phyloP scores from a whole-genome alignment of 2,329 filamentous ascomycete genomes.

The Aspergillus transmontanensis region DNA sequence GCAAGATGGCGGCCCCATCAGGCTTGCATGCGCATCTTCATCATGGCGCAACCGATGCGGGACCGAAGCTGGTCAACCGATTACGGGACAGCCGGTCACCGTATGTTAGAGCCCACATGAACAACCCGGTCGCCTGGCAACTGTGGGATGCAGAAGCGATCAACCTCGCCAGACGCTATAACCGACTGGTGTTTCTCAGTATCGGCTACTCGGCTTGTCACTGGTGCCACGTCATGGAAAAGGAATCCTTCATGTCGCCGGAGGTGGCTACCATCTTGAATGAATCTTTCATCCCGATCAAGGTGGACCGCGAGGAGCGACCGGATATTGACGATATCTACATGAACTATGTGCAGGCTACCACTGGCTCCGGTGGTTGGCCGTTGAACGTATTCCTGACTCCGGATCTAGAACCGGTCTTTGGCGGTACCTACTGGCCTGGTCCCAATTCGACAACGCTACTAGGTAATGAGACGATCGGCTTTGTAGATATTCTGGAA shows the following conservation, averaged over 20 bases:
- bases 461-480: constrained; percentile 62
- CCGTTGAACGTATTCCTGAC: constrained; percentile 96
- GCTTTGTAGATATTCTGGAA: constrained; percentile 79
- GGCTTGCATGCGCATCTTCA: constrained; percentile 31
- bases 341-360: constrained; percentile 97
- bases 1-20: constrained; percentile 31
- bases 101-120: constrained; percentile 70
- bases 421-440: constrained; percentile 95
- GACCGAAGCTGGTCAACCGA: constrained; percentile 54
- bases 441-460: constrained; percentile 65
- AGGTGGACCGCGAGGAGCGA: constrained; percentile 90
- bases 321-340: constrained; percentile 95
- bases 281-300: constrained; percentile 83
- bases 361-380: constrained; percentile 88
- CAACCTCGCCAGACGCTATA: constrained; percentile 73
- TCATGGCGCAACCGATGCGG: constrained; percentile 25
- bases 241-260: constrained; percentile 84
- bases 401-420: constrained; percentile 87
- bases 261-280: constrained; percentile 83
- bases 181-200: constrained; percentile 88
- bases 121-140: constrained; percentile 91
- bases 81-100: constrained; percentile 32
- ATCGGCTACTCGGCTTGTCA: constrained; percentile 96
- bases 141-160: constrained; percentile 78
- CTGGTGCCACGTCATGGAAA: constrained; percentile 90